Conservation (phyloP, 805 yeast genomes). For the Lipomyces starkeyi region DNA sequence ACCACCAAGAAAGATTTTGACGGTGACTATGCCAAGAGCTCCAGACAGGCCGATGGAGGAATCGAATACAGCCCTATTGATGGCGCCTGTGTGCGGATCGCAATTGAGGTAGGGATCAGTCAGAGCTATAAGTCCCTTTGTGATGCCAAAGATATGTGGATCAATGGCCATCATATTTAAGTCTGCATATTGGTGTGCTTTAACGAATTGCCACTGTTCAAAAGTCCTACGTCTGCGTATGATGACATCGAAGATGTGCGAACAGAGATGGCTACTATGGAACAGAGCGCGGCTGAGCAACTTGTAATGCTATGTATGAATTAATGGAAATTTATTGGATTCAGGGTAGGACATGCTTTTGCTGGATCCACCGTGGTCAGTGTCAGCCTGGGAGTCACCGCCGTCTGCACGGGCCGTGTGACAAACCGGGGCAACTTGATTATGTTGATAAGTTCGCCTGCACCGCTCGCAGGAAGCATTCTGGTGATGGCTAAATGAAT, state of each 20-base stretch:
- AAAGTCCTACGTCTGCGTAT: background rate
- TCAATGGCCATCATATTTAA: background rate
- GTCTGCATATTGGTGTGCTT: background rate
- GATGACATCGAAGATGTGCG: background rate
- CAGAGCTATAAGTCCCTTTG: background rate
- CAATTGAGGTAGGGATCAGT: background rate
- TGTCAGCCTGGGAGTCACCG: too few species aligned
- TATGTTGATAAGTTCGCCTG: too few species aligned
- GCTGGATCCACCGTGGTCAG: too few species aligned
- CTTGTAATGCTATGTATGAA: too few species aligned
- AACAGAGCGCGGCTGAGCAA: background rate
- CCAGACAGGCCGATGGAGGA: constrained; percentile 2
- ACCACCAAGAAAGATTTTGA: too few species aligned
- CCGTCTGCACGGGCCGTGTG: too few species aligned
- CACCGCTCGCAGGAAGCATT: too few species aligned
- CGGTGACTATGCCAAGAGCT: background rate
- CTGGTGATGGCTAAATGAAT: too few species aligned
- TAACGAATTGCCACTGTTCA: background rate
- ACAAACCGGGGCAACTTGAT: too few species aligned
- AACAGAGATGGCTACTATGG: background rate
- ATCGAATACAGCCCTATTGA: background rate
- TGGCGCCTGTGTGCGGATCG: background rate
- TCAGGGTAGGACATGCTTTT: too few species aligned
- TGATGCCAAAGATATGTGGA: background rate
- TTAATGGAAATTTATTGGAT: too few species aligned